Evolutionary conservation across 176 grass and related monocot species (phyloP), one percentile per base, ranked within the genome.

Genomic region (Aegilops tauschii): DNA sequence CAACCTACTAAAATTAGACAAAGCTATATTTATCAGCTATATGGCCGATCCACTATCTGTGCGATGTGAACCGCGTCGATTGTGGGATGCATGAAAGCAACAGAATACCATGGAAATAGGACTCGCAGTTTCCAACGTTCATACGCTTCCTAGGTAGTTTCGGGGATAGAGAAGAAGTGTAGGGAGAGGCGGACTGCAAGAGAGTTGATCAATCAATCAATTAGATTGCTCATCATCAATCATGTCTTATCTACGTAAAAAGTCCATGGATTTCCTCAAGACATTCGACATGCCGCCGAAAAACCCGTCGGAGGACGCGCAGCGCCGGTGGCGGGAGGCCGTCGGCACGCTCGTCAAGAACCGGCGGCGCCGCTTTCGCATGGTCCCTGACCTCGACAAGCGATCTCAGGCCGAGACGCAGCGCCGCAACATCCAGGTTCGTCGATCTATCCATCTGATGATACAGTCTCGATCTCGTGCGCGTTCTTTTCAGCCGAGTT

Each of bases 221-320:
- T 17, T 6, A 18, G 50, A 54, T 18, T 54, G 16, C 2, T 18
- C 50, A 54, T 54, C 50, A 6, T 54, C 50, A 54, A 18, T 7
- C 82, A 89, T 92, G 79, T 56, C 89, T 23, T 96, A 44, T 74
- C 54, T 93, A 4, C 52, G 84, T n/a, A 92, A 75, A 62, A 91
- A 88, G 34, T 96, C 94, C 11, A 92, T 91, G 85, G 90, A 86
- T 40, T 96, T 96, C 50, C 54, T 99, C 0, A 93, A 82, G 80
- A 86, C 88, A 23, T 96, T 99, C 73, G 94, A 99, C 68, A 80
- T 99, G 71, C 88, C 92, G 47, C 61, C 88, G 7, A 98, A 98
- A 88, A 91, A 98, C 37, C 92, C 97, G 73, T 92, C 97, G 25
- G 92, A 92, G 88, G 97, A 96, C 7, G 97, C 87, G 61, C 97